A percentile compares a stretch with the other conserved stretches of the same genome.
Evolutionary conservation across 768 basidiomycete genomes (phyloP).

Genomic region (Rhodocollybia butyracea): DNA sequence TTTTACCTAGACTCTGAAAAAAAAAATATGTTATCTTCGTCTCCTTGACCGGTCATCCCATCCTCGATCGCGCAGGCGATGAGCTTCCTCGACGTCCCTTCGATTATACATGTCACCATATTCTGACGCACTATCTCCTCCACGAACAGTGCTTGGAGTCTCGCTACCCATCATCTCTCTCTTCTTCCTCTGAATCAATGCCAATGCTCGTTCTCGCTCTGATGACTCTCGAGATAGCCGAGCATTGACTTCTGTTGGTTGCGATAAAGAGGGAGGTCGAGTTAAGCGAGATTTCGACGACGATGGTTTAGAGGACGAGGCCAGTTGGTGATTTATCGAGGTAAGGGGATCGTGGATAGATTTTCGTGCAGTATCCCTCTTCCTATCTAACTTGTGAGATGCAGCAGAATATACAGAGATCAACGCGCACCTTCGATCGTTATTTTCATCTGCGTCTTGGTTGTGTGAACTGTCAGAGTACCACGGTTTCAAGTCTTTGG

Average conservation of each 20-base stretch:
- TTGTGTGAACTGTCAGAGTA: slow-evolving; percentile 40
- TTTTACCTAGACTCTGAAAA: too few species aligned
- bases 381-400: slow-evolving; percentile 31
- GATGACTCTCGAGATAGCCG: slow-evolving; percentile 71
- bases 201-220: slow-evolving; percentile 73
- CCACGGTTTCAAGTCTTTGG: slow-evolving; percentile 81
- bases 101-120: slow-evolving; percentile 73
- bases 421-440: slow-evolving; percentile 33
- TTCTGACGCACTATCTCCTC: slow-evolving; percentile 38
- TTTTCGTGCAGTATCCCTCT: slow-evolving; percentile 62
- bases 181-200: slow-evolving; percentile 63
- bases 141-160: slow-evolving; percentile 69
- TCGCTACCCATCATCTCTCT: slow-evolving; percentile 60
- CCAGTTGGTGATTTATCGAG: slow-evolving; percentile 65
- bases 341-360: slow-evolving; percentile 68
- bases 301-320: slow-evolving; percentile 33
- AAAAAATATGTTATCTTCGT: background rate
- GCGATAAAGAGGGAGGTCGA: slow-evolving; percentile 19
- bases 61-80: slow-evolving; percentile 30
- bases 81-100: slow-evolving; percentile 70
- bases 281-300: slow-evolving; percentile 19
- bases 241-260: slow-evolving; percentile 45
- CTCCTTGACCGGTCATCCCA: slow-evolving; percentile 4
- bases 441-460: slow-evolving; percentile 25
- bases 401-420: background rate